Evolutionary conservation across 2,329 filamentous ascomycete species (phyloP).

Genomic region (Pseudogymnoascus sp.): DNA sequence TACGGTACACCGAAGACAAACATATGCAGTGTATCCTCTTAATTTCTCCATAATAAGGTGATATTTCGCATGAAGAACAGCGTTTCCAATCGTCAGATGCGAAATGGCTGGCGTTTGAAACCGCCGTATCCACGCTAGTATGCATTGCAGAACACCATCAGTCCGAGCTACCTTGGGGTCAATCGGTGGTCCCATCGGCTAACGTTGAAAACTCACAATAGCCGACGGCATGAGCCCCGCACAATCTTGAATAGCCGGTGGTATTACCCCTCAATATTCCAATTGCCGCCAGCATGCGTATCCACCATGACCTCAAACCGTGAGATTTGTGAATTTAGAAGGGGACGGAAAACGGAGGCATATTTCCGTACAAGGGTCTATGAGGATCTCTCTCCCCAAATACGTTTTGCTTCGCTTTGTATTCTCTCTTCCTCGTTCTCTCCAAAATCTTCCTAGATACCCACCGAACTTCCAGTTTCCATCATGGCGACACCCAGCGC

Average conservation of each 20-base stretch:
- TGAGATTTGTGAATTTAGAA: background rate
- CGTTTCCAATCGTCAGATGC: background rate
- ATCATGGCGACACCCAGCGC: constrained; percentile 7
- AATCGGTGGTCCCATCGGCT: background rate
- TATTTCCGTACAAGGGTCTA: background rate
- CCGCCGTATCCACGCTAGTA: background rate
- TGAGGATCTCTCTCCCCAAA: background rate
- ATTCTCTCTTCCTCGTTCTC: background rate
- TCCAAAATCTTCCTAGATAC: background rate
- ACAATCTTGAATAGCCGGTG: background rate
- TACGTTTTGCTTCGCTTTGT: background rate
- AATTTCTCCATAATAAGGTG: background rate
- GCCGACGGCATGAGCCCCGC: background rate
- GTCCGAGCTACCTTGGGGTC: no score
- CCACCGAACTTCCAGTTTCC: background rate
- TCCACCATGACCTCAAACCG: background rate
- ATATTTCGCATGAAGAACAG: background rate
- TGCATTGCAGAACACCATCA: no score
- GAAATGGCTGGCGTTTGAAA: background rate
- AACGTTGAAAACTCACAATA: background rate
- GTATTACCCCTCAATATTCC: background rate
- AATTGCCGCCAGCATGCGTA: background rate
- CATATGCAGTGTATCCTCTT: background rate
- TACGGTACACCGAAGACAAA: background rate
- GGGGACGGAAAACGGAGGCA: background rate